A percentile compares a stretch with the other conserved stretches of the same genome.
These are phyloP conservation scores for Globisporangium nunn DNA, from an alignment of 352 stramenopile genomes.

Conservation along the genomic window DNA sequence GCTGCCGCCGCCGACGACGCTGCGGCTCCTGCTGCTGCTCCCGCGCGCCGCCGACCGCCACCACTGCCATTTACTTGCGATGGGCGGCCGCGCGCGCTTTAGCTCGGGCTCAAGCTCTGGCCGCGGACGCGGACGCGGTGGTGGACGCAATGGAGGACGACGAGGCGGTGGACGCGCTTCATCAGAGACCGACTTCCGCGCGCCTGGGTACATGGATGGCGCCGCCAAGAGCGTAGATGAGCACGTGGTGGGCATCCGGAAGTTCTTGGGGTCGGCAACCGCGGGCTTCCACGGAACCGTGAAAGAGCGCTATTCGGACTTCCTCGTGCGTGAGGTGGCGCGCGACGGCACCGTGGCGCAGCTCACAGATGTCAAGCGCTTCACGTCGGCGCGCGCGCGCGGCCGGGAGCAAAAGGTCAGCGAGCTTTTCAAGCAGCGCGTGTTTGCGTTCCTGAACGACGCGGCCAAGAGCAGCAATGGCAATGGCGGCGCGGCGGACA, in stretches of 20 bases:
- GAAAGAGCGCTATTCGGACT: constrained; percentile 90
- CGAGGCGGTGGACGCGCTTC: constrained; percentile 5
- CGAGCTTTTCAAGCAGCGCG: constrained; percentile 73
- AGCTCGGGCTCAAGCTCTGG: constrained; percentile 15
- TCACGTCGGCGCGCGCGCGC: constrained; percentile 17
- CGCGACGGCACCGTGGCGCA: constrained; percentile 41
- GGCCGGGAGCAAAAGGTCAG: constrained; percentile 57
- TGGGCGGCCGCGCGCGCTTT: constrained; percentile 11
- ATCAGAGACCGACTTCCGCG: constrained; percentile 35
- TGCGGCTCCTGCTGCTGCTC: not conserved
- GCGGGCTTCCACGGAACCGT: constrained; percentile 77
- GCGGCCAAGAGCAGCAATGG: constrained; percentile 17
- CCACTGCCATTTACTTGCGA: not conserved
- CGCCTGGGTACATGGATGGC: constrained; percentile 67
- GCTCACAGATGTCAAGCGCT: constrained; percentile 60
- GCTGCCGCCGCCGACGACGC: not conserved
- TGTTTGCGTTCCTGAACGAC: constrained; percentile 54
- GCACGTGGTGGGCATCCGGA: constrained; percentile 58
- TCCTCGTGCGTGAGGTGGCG: constrained; percentile 86
- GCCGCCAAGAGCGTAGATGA: constrained; percentile 72
- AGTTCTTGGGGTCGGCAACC: constrained; percentile 54
- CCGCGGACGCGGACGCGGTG: constrained; percentile 13
- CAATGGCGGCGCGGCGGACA: constrained; percentile 3
- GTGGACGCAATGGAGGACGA: constrained; percentile 14
- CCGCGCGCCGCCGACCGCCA: not conserved